Conservation (phyloP, 768 basidiomycete genomes). For the Leccinum obscurum region DNA sequence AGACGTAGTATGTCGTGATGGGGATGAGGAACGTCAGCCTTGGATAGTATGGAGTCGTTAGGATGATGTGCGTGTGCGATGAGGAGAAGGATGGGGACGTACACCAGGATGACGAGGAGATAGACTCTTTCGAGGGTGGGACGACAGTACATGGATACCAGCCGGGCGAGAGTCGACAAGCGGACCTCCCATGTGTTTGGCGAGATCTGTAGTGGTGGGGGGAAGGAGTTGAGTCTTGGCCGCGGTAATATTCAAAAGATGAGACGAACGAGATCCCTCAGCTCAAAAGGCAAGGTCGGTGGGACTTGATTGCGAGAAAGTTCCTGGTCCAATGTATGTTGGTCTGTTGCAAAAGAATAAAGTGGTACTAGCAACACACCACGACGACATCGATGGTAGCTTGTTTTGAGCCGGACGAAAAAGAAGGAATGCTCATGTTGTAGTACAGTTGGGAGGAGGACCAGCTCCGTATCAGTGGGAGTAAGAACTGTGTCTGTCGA, state of each 20-base stretch:
- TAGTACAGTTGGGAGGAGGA: slow-evolving; percentile 7
- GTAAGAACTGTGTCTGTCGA: not conserved
- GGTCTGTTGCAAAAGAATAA: not conserved
- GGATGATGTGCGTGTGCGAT: not conserved
- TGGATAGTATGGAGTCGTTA: slow-evolving; percentile 16
- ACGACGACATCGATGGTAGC: slow-evolving; percentile 24
- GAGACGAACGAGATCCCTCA: slow-evolving; percentile 38
- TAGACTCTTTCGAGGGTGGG: slow-evolving; percentile 47
- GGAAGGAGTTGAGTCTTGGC: not conserved
- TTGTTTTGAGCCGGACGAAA: slow-evolving; percentile 12
- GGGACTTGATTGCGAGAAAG: slow-evolving; percentile 33
- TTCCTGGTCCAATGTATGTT: slow-evolving; percentile 25
- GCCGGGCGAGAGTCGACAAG: slow-evolving; percentile 36
- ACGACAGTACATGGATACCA: slow-evolving; percentile 42
- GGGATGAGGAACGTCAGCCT: slow-evolving; percentile 42
- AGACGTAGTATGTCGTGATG: slow-evolving; percentile 37
- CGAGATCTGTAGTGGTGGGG: slow-evolving; percentile 34
- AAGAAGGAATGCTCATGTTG: slow-evolving; percentile 17
- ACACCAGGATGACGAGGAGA: slow-evolving; percentile 42
- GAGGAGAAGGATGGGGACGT: slow-evolving; percentile 11
- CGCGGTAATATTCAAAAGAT: not conserved
- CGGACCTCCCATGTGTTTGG: slow-evolving; percentile 46
- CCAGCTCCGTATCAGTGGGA: slow-evolving; percentile 21
- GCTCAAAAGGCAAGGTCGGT: slow-evolving; percentile 37
- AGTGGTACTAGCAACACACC: slow-evolving; percentile 16